Base-by-base conservation (phyloP, 306 rosid genomes). In the Purshia tridentata region DNA sequence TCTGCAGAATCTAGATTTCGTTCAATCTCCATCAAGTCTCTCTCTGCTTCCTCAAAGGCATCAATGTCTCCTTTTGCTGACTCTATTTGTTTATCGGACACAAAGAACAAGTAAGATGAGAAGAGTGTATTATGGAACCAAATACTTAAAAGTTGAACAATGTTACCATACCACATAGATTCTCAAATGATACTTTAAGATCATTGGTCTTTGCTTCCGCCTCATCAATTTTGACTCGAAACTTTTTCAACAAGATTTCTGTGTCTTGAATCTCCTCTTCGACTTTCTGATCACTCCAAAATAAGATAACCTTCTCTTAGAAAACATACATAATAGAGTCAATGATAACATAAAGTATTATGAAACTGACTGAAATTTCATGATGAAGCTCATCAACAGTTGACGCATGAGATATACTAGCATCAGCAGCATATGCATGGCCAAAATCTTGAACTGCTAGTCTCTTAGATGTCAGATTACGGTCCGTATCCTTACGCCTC, bases 351-450 rank as follows among this genome's bases (percentile, higher is more conserved):
- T 60, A 39, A 41, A 70, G 62, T 67, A 45, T 47, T 22, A 61
- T 70, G 65, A 68, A 82, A 82, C 96, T 76, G 62, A 93, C 98
- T 72, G 90, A 82, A 78, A 91, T 86, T 59, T 89, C 97, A 79
- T 76, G 86, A 75, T 70, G 75, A 65, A 89, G 84, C 80, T 91
- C 98, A 63, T 86, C 92, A 75, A 80, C 90, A 60, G 86, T 84
- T 71, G 96, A 86, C 48, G 81, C 79, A 74, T 83, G 67, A 48
- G 89, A 79, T 51, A 85, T 80, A 56, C 37, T 84, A 70, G 85
- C 84, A 74, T 83, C 92, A 16, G 84, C 89, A 67, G 68, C 86
- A 73, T 54, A 72, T 40, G 81, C 74, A 48, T 72, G 73, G 81
- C 48, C 74, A 62, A 72, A 81, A 60, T 85, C 91, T 66, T 78